Evolutionary conservation across 768 basidiomycete genomes (phyloP), one percentile per base, ranked within the genome.

Genomic region (Psilocybe sp.): DNA sequence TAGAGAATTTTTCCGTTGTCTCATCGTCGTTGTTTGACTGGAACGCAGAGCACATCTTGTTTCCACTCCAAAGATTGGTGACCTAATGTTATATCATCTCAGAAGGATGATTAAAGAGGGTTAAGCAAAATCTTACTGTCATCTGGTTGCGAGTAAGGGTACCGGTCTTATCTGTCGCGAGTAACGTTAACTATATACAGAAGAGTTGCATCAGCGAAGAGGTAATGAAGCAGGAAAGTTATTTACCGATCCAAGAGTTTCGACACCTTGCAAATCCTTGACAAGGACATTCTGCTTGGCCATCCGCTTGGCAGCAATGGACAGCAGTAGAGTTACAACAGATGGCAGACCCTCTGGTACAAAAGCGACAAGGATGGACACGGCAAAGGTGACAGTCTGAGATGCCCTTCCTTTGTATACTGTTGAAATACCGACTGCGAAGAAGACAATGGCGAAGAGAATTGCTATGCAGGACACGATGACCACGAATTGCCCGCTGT

Each of bases 121-220:
- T 40, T 12, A 13, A n/a, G 8, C 9, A 2, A 4, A 4, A 13
- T 46, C 69, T 50, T 49, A 71, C 84, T 12, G 85, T 85, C 85
- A 87, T 87, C 60, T 85, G 84, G 60, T 87, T 87, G 36, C 81
- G 67, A 9, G 85, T 87, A 46, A 87, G 63, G 13, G 85, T 87
- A 10, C 85, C 85, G 1, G 85, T 87, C 64, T 87, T 87, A 59
- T 87, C 85, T 8, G 85, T 85, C 4, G 85, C 85, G 11, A 87
- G 67, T 10, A 85, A 71, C 0, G 84, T 87, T 16, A 85, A 65
- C 80, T 82, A 53, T n/a, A 40, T 13, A 35, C 15, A 41, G 13
- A n/a, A 39, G n/a, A 41, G 58, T 41, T 62, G 55, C 28, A 50
- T 49, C 15, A 37, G 28, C 32, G 6, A 34, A 42, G 16, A 47